Evolutionary conservation across 2,329 filamentous ascomycete genomes (phyloP), one percentile per base, ranked within the genome.

Genomic region (Aspergillus uvarum): DNA sequence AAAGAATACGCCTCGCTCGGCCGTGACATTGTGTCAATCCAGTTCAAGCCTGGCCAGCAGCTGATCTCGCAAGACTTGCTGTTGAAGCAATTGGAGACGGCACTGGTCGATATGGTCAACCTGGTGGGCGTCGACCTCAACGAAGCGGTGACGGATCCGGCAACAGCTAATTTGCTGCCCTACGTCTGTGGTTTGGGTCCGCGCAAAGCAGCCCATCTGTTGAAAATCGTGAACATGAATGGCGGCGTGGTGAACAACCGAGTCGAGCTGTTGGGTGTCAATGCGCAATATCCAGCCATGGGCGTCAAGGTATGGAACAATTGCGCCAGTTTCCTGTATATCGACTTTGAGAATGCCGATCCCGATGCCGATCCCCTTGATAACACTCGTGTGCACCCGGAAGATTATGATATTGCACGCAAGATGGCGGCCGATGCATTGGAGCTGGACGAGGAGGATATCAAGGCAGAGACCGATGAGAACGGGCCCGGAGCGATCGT

Each of bases 361-460:
- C 84, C 88, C 1, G 85, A 90, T 14, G 91, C 93, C 0, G 95
- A 99, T 73, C 96, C 96, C 60, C 83, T 99, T 26, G 95, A 99
- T 77, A 96, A 95, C 73, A 99, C 95, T 51, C 90, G 95, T 80
- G 92, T 99, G 19, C 95, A 99, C 71, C 95, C 95, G 1, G 95
- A 99, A 80, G 95, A 99, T 74, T 99, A 99, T 76, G 95, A 99
- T 68, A 88, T 99, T 63, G 95, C 92, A 52, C 91, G 94, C 68
- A 99, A 99, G 79, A 98, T 99, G 89, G 95, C 95, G 21, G 95
- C 95, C 3, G 95, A 99, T 81, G 95, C 95, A 16, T 82, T 99
- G 51, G 94, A 97, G 73, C 83, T 99, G 66, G 95, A 99, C 68
- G 95, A 99, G 77, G 95, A 99, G 79, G 95, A 99, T 70, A 92